A percentile compares a stretch with the other conserved stretches of the same genome.
phyloP scores from a whole-genome alignment of 2,329 filamentous ascomycete species.

The Tothia fuscella region DNA sequence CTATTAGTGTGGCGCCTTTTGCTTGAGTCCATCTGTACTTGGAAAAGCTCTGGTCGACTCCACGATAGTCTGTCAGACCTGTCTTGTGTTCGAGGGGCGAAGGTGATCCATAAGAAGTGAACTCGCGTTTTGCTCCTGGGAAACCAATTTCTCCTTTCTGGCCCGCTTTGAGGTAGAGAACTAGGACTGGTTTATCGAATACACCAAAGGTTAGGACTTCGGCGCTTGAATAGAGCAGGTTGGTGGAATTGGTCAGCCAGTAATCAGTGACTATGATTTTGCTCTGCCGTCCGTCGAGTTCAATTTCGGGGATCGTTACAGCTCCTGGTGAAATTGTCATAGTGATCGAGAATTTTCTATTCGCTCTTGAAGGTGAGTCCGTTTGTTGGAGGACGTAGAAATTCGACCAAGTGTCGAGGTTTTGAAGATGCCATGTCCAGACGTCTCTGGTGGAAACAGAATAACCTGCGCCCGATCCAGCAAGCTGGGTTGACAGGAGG shows the following conservation, averaged over 20 bases:
- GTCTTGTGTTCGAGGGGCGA: conserved; percentile 10
- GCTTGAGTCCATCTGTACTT: conserved; percentile 26
- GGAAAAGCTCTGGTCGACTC: conserved; percentile 15
- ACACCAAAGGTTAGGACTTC: conserved; percentile 39
- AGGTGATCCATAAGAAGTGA: conserved; percentile 22
- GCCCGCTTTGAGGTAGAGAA: conserved; percentile 28
- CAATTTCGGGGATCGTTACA: conserved; percentile 33
- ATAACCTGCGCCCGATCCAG: conserved; percentile 33
- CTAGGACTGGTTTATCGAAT: conserved; percentile 24
- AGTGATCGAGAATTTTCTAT: conserved; percentile 38
- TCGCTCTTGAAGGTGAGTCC: conserved; percentile 40
- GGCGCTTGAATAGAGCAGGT: conserved; percentile 43
- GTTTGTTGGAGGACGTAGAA: conserved; percentile 50
- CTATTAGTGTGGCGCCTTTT: conserved; percentile 22
- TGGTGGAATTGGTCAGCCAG: conserved; percentile 36
- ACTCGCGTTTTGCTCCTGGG: conserved; percentile 25
- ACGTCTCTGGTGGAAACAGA: conserved; percentile 40
- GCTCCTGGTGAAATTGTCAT: conserved; percentile 36
- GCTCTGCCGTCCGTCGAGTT: conserved; percentile 40
- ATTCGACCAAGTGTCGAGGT: conserved; percentile 42
- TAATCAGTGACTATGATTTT: conserved; percentile 47
- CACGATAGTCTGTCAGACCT: neutral
- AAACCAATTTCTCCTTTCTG: conserved; percentile 31
- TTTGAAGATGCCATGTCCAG: conserved; percentile 44
- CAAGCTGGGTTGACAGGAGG: conserved; percentile 43